Percentiles rank a stretch among this genome's conserved stretches.
Evolutionary conservation across 2,329 filamentous ascomycete genomes (phyloP).

Genomic region (Calonectria pseudoreteaudii): DNA sequence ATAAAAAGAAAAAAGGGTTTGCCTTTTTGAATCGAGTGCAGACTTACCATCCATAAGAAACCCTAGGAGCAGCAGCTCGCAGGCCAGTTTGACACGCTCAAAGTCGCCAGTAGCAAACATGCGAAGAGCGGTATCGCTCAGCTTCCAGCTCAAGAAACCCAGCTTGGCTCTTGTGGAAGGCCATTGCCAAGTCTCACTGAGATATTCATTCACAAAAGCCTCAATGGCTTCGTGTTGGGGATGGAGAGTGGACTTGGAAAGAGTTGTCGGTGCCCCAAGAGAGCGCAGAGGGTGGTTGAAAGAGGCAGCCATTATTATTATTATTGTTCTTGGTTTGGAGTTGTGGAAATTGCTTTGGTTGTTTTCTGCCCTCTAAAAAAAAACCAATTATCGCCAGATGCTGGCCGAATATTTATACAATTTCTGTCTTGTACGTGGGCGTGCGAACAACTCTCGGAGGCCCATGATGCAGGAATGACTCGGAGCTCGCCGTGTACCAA

Average conservation of each 20-base stretch:
- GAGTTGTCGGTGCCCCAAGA: constrained; percentile 13
- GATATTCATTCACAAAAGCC: constrained; percentile 11
- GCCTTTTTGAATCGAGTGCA: neutral
- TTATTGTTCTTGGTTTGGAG: neutral
- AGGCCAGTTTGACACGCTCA: constrained; percentile 19
- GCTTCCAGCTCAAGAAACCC: constrained; percentile 25
- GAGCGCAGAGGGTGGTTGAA: constrained; percentile 17
- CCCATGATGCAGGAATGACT: too few relatives aligned
- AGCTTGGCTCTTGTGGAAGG: constrained; percentile 14
- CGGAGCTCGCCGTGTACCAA: neutral
- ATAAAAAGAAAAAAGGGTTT: too few relatives aligned
- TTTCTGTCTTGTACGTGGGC: neutral
- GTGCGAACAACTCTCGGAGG: neutral
- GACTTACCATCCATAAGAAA: constrained; percentile 25
- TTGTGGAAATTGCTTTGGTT: neutral
- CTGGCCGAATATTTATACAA: neutral
- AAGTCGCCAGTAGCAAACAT: constrained; percentile 24
- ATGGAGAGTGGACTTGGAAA: constrained; percentile 20
- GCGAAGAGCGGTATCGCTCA: constrained; percentile 18
- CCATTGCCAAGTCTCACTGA: constrained; percentile 22
- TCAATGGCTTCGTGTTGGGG: constrained; percentile 22
- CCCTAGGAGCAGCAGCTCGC: constrained; percentile 21
- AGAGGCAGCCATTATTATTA: neutral
- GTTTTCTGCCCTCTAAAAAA: neutral
- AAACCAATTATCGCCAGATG: neutral